These are phyloP conservation scores for Candida chauliodis DNA, from an alignment of 805 yeast genomes.

Conservation along the genomic window DNA sequence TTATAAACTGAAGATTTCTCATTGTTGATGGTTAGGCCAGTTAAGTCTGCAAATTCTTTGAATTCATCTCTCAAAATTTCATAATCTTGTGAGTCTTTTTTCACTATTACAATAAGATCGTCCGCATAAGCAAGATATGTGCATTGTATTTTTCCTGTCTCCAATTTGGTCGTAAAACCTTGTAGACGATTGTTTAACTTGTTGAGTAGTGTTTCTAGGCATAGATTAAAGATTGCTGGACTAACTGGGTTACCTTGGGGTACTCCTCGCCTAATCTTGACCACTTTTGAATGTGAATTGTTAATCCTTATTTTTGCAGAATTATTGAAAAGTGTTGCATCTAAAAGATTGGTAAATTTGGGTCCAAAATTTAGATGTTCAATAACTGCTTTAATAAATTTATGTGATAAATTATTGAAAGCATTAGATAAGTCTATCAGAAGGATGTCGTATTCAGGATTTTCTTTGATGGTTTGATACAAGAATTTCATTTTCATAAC, in stretches of 20 bases:
- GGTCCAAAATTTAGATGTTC: constrained; percentile 64
- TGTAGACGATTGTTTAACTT: neutral
- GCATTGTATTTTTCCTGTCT: neutral
- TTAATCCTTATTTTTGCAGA: too few species aligned
- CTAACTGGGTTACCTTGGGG: too few species aligned
- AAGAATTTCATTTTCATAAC: too few species aligned
- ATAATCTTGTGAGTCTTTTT: neutral
- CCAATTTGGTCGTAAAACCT: neutral
- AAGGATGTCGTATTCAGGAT: neutral
- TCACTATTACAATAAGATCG: neutral
- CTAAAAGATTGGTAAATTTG: neutral
- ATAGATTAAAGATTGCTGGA: too few species aligned
- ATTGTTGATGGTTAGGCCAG: neutral
- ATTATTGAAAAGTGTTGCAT: neutral
- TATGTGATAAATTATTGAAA: constrained; percentile 62
- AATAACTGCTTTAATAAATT: constrained; percentile 71
- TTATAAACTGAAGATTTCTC: too few species aligned
- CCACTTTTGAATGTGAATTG: too few species aligned
- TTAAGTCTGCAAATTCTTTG: neutral
- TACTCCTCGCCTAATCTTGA: too few species aligned
- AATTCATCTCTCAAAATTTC: neutral
- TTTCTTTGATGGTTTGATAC: too few species aligned
- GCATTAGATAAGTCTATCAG: neutral
- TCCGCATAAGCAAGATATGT: constrained; percentile 3
- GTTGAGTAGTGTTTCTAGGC: neutral